A percentile compares a stretch with the other conserved stretches of the same genome.
Conservation (phyloP, 1,284 basidiomycete species). For the Cryptococcus maquisensis region DNA sequence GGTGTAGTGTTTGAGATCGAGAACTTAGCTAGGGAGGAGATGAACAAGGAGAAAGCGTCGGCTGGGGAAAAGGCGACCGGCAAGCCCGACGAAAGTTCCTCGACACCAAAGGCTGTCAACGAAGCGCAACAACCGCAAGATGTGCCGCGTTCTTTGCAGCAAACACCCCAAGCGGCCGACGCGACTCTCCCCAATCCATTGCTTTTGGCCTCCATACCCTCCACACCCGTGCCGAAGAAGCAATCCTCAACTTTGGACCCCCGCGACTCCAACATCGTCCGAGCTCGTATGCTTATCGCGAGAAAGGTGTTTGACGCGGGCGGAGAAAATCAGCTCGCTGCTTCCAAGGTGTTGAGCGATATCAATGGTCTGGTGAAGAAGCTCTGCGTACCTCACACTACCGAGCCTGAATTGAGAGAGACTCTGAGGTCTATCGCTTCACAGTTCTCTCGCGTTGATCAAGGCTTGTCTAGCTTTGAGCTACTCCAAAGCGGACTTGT, state of each 20-base stretch:
- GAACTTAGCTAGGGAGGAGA: conserved; percentile 59
- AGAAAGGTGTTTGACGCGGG: conserved; percentile 56
- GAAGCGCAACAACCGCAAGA: background rate
- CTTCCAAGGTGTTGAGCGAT: conserved; percentile 61
- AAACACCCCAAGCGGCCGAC: background rate
- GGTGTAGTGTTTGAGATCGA: conserved; percentile 93
- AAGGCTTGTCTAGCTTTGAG: conserved; percentile 91
- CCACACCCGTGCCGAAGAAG: conserved; percentile 32
- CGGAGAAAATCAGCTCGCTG: conserved; percentile 59
- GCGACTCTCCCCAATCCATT: conserved; percentile 12
- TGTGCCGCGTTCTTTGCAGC: background rate
- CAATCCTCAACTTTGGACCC: conserved; percentile 55
- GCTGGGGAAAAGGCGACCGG: background rate
- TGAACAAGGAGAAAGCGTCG: conserved; percentile 49
- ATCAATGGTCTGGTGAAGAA: conserved; percentile 57
- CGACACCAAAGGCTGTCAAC: conserved; percentile 4
- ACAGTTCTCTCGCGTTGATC: conserved; percentile 65
- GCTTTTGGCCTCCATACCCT: conserved; percentile 31
- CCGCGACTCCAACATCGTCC: conserved; percentile 83
- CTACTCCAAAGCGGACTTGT: conserved; percentile 88
- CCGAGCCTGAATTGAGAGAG: conserved; percentile 58
- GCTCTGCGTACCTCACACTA: conserved; percentile 56
- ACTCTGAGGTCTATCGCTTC: conserved; percentile 68
- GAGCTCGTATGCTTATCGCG: conserved; percentile 77
- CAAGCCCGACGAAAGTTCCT: background rate